Evolutionary conservation across 2,329 filamentous ascomycete species (phyloP), one percentile per base, ranked within the genome.

Genomic region (Xylariaceae sp.): DNA sequence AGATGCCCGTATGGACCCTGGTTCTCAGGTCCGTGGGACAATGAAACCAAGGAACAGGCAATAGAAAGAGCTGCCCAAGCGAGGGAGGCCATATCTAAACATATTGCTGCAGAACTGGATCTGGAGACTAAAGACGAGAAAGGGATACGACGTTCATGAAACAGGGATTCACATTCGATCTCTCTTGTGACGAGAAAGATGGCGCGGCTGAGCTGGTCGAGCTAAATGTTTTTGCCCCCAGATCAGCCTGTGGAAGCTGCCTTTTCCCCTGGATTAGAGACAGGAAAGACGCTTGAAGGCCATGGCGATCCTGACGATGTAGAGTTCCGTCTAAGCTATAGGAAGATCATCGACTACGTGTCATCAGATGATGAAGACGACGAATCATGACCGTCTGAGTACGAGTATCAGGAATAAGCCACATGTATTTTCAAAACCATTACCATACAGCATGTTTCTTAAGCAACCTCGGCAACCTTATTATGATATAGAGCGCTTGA

Each of bases 251-350:
- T 59, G 72, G 74, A 7, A 70, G 68, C 22, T 75, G 71, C 54
- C 57, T 76, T 22, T 77, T 74, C 51, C 68, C 76, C 12, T 76
- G 72, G 73, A 55, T 72, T 0, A 61, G 55, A 9, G 69, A 76
- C 57, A 59, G 60, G n/a, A 3, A 19, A 57, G 19, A 42, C 15
- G 11, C 68, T 69, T 2, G 46, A 64, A 27, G 45, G 56, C 9
- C 53, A 58, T 5, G 54, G 58, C 47, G 39, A 50, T 2, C 22
- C 30, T 14, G 49, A 45, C 11, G 44, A 40, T 19, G 11, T 63
- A n/a, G 65, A 67, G 52, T 68, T 71, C 38, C 59, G 65, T 12
- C 53, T 67, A 12, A 52, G 11, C 17, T 52, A 35, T 41, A 11
- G 38, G 14, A 33, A 45, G 19, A 3, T 27, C 11, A 17, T 5